A percentile compares a stretch with the other conserved stretches of the same genome.
Conservation (phyloP, 148 eudicot genomes). For the Heliosperma pusillum region DNA sequence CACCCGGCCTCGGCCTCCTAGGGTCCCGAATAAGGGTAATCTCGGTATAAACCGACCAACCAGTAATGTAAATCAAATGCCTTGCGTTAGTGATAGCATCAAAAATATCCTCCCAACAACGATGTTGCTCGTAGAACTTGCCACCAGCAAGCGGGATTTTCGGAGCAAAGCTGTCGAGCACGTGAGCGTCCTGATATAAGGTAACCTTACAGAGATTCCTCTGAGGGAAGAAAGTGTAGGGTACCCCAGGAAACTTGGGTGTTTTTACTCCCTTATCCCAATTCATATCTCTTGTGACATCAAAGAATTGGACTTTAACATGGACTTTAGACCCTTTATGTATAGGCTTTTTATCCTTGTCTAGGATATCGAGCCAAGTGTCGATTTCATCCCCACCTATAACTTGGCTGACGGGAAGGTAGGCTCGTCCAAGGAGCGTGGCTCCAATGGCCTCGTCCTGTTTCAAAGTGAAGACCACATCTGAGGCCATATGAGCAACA, state of each 20-base stretch:
- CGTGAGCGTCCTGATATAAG: not conserved
- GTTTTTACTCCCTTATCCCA: not conserved
- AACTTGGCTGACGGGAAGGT: constrained; percentile 40
- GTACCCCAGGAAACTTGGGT: not conserved
- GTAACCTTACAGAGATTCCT: not conserved
- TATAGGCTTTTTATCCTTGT: not conserved
- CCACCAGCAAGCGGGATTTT: not conserved
- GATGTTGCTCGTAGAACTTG: not conserved
- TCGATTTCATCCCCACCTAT: constrained; percentile 34
- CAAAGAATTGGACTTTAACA: not conserved
- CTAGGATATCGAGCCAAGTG: constrained; percentile 33
- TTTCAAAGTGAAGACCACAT: constrained; percentile 41
- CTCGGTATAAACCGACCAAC: not conserved
- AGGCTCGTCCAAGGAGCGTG: constrained; percentile 38
- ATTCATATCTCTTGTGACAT: not conserved
- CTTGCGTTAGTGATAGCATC: not conserved
- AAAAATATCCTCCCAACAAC: not conserved
- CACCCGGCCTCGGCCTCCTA: not conserved
- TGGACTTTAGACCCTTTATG: not conserved
- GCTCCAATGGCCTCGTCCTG: constrained; percentile 39
- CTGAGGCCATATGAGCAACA: constrained; percentile 40
- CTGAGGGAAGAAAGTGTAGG: not conserved
- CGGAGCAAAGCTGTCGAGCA: not conserved
- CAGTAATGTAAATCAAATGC: not conserved
- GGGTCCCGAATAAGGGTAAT: not conserved